Conservation (phyloP, 2,329 filamentous ascomycete genomes). For the Epichloe baconii region DNA sequence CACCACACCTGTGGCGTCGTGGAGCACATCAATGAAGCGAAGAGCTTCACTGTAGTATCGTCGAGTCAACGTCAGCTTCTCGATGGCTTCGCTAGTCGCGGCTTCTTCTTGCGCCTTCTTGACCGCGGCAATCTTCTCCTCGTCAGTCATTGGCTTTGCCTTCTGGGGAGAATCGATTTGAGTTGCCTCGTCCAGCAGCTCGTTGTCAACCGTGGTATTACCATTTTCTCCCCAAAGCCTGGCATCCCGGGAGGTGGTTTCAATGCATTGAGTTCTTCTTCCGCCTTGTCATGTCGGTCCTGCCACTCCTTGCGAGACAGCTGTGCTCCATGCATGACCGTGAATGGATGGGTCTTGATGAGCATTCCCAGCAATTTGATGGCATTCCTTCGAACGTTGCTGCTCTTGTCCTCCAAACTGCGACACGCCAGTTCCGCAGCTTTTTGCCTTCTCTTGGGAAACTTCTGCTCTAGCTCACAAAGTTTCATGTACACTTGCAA, state of each 20-base stretch:
- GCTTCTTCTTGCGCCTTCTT: constrained; percentile 77
- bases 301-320: constrained; percentile 80
- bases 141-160: constrained; percentile 57
- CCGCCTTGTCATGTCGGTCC: constrained; percentile 65
- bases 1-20: constrained; percentile 66
- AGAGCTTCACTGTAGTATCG: constrained; percentile 90
- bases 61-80: constrained; percentile 74
- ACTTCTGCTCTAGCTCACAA: constrained; percentile 91
- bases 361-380: constrained; percentile 83
- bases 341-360: constrained; percentile 90
- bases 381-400: constrained; percentile 87
- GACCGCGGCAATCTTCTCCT: constrained; percentile 59
- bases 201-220: constrained; percentile 60
- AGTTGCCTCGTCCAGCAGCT: constrained; percentile 78
- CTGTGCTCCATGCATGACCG: constrained; percentile 78
- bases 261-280: constrained; percentile 67
- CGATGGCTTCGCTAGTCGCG: constrained; percentile 76
- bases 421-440: constrained; percentile 77
- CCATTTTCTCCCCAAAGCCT: constrained; percentile 46
- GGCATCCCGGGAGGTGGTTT: constrained; percentile 66
- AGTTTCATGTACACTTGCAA: constrained; percentile 89
- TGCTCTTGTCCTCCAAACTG: constrained; percentile 95
- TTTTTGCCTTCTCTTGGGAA: constrained; percentile 78
- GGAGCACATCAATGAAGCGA: constrained; percentile 83
- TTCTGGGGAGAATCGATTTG: constrained; percentile 61